A percentile compares a stretch with the other conserved stretches of the same genome.
Conservation (phyloP, 2,329 filamentous ascomycete genomes). For the Phialocephala subalpina region DNA sequence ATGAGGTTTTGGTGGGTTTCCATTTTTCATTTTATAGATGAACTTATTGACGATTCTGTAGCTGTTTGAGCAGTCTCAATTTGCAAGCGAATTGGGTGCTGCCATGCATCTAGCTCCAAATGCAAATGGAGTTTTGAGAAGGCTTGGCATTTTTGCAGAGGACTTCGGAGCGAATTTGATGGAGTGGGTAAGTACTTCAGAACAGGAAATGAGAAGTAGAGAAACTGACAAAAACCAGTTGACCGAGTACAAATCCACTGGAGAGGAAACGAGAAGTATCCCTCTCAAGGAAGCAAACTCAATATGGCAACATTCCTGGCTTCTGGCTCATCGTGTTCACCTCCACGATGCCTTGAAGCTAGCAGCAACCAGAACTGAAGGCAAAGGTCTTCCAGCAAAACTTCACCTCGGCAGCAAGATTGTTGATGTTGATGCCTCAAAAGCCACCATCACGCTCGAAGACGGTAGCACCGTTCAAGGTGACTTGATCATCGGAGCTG, state of each 20-base stretch:
- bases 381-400: conserved; percentile 46
- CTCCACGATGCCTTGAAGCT: conserved; percentile 61
- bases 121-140: conserved; percentile 61
- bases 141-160: conserved; percentile 52
- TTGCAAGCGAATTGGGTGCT: conserved; percentile 64
- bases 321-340: conserved; percentile 59
- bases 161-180: conserved; percentile 46
- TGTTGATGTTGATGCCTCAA: conserved; percentile 50
- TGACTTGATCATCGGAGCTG: conserved; percentile 62
- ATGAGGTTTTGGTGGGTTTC: conserved; percentile 25
- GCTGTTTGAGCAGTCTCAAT: conserved; percentile 63
- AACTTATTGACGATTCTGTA: conserved; percentile 34
- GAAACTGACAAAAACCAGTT: not conserved
- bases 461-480: conserved; percentile 52
- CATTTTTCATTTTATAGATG: not conserved
- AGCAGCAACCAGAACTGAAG: conserved; percentile 49
- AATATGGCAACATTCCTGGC: conserved; percentile 61
- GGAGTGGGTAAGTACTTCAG: not conserved
- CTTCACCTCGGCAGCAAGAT: conserved; percentile 53
- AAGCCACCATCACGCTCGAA: conserved; percentile 53
- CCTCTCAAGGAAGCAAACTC: conserved; percentile 46
- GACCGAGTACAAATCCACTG: conserved; percentile 44
- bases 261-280: conserved; percentile 44
- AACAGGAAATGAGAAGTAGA: not conserved
- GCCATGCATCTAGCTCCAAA: conserved; percentile 71